Conservation (phyloP, 2,329 filamentous ascomycete species). For the Teratosphaeriaceae sp. region DNA sequence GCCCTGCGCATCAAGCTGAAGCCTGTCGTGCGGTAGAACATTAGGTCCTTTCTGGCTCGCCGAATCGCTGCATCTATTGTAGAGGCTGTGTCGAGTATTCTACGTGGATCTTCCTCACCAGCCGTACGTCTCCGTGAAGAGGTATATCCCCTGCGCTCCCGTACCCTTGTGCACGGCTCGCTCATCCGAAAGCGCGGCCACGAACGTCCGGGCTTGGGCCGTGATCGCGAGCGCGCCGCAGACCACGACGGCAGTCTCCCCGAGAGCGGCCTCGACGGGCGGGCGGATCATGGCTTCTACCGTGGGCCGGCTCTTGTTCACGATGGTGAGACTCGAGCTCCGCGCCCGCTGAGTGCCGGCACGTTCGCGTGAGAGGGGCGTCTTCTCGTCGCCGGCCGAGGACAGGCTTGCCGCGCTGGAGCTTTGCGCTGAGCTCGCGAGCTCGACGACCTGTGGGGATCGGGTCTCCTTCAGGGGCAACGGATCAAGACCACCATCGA, state of each 20-base stretch:
- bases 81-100: not conserved
- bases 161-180: slow-evolving; percentile 61
- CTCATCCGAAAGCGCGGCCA: slow-evolving; percentile 55
- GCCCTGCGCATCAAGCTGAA: slow-evolving; percentile 3
- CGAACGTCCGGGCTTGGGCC: slow-evolving; percentile 48
- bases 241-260: slow-evolving; percentile 57
- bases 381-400: slow-evolving; percentile 15
- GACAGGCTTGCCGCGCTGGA: slow-evolving; percentile 38
- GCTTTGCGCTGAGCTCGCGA: slow-evolving; percentile 40
- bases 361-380: slow-evolving; percentile 9
- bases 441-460: not conserved
- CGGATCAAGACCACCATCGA: not conserved
- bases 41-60: not conserved
- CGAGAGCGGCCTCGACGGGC: slow-evolving; percentile 51
- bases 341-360: not conserved
- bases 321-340: slow-evolving; percentile 21
- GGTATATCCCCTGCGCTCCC: slow-evolving; percentile 57
- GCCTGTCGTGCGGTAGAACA: slow-evolving; percentile 2
- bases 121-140: slow-evolving; percentile 54
- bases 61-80: not conserved
- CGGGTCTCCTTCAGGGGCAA: not conserved
- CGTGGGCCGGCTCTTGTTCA: slow-evolving; percentile 46
- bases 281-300: slow-evolving; percentile 47
- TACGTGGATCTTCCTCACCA: slow-evolving; percentile 29
- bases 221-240: slow-evolving; percentile 54